These are phyloP conservation scores for Leccinum subrobustum DNA, from an alignment of 1,284 basidiomycete species.

Conservation along the genomic window DNA sequence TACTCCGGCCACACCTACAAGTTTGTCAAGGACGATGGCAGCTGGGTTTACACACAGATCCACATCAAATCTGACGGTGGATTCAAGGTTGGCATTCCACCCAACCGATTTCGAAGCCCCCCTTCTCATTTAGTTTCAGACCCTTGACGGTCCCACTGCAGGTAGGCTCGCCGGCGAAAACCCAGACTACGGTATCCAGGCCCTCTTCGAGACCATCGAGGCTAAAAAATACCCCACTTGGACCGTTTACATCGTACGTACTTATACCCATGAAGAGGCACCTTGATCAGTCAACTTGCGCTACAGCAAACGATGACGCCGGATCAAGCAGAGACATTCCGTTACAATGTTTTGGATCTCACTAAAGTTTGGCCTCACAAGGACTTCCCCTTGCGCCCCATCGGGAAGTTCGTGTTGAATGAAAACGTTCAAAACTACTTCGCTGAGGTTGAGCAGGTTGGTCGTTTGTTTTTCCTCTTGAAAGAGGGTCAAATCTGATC, in stretches of 20 bases:
- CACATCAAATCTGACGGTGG: slow-evolving; percentile 78
- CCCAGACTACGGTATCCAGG: slow-evolving; percentile 79
- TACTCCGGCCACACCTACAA: slow-evolving; percentile 95
- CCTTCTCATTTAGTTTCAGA: slow-evolving; percentile 37
- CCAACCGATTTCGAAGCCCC: not conserved
- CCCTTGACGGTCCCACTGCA: slow-evolving; percentile 60
- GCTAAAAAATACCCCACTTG: slow-evolving; percentile 74
- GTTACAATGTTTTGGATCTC: slow-evolving; percentile 86
- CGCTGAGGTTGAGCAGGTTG: slow-evolving; percentile 82
- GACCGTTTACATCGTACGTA: slow-evolving; percentile 70
- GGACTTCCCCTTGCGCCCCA: slow-evolving; percentile 82
- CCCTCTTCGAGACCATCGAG: slow-evolving; percentile 81
- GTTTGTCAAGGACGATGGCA: slow-evolving; percentile 79
- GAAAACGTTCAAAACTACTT: slow-evolving; percentile 87
- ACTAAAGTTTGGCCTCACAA: slow-evolving; percentile 89
- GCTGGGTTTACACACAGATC: slow-evolving; percentile 83
- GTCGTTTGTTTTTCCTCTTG: slow-evolving; percentile 14
- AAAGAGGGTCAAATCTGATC: slow-evolving; percentile 16
- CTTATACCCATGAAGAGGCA: not conserved
- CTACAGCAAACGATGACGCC: slow-evolving; percentile 85
- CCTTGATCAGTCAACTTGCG: slow-evolving; percentile 12
- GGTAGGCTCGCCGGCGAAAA: slow-evolving; percentile 65
- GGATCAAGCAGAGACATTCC: slow-evolving; percentile 87
- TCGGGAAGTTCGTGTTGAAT: slow-evolving; percentile 87
- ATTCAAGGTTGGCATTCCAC: slow-evolving; percentile 53